Evolutionary conservation across 2,329 filamentous ascomycete species (phyloP).

Genomic region (Pseudogymnoascus sp.): DNA sequence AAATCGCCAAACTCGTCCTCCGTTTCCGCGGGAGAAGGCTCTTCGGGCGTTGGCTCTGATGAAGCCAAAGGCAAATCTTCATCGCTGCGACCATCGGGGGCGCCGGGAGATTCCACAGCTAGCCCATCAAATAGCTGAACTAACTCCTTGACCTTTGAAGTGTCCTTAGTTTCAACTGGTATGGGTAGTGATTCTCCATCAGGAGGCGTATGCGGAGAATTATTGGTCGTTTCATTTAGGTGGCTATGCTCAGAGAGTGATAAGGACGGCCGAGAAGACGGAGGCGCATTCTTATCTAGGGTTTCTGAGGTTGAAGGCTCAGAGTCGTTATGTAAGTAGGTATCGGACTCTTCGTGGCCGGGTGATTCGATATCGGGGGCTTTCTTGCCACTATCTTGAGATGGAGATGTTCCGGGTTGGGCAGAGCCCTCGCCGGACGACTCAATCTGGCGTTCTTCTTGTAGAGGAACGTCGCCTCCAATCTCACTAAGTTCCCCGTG

Average conservation of each 20-base stretch:
- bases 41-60: not conserved
- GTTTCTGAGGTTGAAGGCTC: not conserved
- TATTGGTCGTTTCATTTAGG: constrained; percentile 21
- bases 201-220: constrained; percentile 28
- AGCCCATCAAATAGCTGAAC: constrained; percentile 25
- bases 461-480: too few relatives aligned
- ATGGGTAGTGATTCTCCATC: constrained; percentile 25
- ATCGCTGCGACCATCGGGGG: constrained; percentile 4
- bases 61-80: not conserved
- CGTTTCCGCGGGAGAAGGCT: constrained; percentile 12
- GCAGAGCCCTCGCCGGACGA: not conserved
- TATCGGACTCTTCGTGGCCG: not conserved
- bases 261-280: constrained; percentile 23
- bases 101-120: constrained; percentile 15
- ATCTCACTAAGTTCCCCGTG: not conserved
- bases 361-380: not conserved
- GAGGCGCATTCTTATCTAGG: constrained; percentile 13
- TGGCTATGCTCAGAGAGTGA: constrained; percentile 26
- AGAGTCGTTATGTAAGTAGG: not conserved
- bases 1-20: constrained; percentile 34
- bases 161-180: constrained; percentile 14
- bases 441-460: not conserved
- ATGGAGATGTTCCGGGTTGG: not conserved
- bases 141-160: constrained; percentile 23
- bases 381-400: not conserved